Base-by-base conservation (phyloP, 2,329 filamentous ascomycete species). In the Exophiala bonariae region DNA sequence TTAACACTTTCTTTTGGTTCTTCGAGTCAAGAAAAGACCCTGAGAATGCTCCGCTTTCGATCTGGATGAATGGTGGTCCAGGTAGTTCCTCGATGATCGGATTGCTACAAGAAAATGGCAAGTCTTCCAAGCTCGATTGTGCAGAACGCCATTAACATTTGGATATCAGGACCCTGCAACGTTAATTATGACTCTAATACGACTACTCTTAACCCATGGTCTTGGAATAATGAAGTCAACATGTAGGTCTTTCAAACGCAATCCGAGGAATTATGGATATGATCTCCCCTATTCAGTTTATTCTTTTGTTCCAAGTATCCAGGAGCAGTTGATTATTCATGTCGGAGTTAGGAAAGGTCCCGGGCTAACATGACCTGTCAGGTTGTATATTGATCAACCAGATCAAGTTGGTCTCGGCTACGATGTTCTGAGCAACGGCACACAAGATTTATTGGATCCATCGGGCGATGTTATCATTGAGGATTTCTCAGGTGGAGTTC, bases 1-100 rank as follows among this genome's bases (percentile, higher is more conserved):
- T 82, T 56, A 82, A 82, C 60, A 82, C 78, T 40, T 85, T 83
- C 65, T 85, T 84, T 65, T 83, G 80, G 80, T 84, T 82, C 59
- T 78, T 84, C 57, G 80, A 83, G 56, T 70, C 80, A 3, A 70
- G 78, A 7, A 70, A 77, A 43, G 67, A 74, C 54, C 72, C 80
- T 2, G 59, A 63, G 9, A 77, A 74, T 38, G 79, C 79, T 1
- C 81, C 80, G 0, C 63, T 84, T 19, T 76, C 80, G 0, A 76
- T 83, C 17, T 85, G 80, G 77, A 74, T 85, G 61, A 80, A 81
- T 47, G 80, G 80, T n/a, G 82, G 82, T 0, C 81, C 81, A 2
- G 81, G 81, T 9, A 73, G 72, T 6, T 76, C 73, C 10, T 81
- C 77, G 10, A 75, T 84, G 69, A 75, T 81, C 44, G 80, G 79